Evolutionary conservation across 257 asterid genomes (phyloP).

Genomic region (Ocimum tenuiflorum): DNA sequence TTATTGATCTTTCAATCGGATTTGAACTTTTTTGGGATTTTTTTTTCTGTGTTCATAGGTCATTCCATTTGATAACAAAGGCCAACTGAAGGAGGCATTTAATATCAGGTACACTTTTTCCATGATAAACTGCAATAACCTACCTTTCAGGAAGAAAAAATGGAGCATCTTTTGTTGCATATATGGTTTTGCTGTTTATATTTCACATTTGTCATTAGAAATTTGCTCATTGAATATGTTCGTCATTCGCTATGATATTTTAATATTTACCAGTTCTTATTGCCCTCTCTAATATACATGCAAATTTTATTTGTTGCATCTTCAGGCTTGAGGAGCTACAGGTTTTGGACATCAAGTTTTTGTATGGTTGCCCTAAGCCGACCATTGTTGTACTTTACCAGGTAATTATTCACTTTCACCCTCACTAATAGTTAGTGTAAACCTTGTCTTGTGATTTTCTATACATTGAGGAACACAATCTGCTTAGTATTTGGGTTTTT

Average conservation of each 20-base stretch:
- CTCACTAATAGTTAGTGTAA: not conserved
- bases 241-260: not conserved
- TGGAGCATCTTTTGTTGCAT: not conserved
- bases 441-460: constrained; percentile 1
- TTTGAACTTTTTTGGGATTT: constrained; percentile 2
- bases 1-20: not conserved
- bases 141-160: not conserved
- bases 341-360: constrained; percentile 88
- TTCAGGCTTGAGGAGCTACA: constrained; percentile 93
- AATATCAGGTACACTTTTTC: constrained; percentile 57
- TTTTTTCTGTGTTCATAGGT: constrained; percentile 40
- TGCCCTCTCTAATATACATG: constrained; percentile 4
- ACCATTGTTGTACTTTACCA: constrained; percentile 88
- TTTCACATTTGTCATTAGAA: not conserved
- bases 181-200: not conserved
- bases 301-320: constrained; percentile 14
- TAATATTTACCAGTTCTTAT: not conserved
- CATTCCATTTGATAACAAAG: constrained; percentile 86
- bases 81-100: constrained; percentile 88
- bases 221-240: not conserved
- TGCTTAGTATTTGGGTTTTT: not conserved
- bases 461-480: not conserved
- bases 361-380: constrained; percentile 82
- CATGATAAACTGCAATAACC: not conserved
- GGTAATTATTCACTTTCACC: constrained; percentile 34